Evolutionary conservation across 768 basidiomycete genomes (phyloP).

Genomic region (Lepiota venenata): DNA sequence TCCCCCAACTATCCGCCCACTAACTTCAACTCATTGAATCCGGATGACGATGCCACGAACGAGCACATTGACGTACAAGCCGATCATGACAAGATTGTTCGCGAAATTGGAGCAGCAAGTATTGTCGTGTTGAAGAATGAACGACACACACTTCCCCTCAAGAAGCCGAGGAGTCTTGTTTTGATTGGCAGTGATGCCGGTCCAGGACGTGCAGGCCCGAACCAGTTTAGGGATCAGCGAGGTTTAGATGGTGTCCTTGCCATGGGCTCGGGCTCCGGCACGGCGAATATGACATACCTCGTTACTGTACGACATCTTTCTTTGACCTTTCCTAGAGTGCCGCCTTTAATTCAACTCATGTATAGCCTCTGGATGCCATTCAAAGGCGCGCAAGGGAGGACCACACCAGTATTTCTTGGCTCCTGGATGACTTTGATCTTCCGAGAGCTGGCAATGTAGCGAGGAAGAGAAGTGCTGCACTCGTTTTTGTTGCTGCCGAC

Average conservation of each 20-base stretch:
- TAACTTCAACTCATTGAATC: constrained; percentile 71
- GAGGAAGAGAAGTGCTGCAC: constrained; percentile 53
- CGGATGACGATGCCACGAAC: constrained; percentile 50
- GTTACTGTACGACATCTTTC: constrained; percentile 56
- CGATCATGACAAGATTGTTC: constrained; percentile 64
- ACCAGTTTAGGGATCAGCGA: constrained; percentile 61
- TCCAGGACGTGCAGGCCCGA: constrained; percentile 64
- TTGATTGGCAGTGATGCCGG: constrained; percentile 65
- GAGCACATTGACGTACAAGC: constrained; percentile 64
- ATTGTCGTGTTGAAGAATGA: constrained; percentile 77
- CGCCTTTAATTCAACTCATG: neutral
- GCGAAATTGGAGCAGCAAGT: constrained; percentile 73
- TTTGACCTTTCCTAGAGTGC: neutral
- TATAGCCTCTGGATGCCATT: constrained; percentile 76
- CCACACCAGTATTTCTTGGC: constrained; percentile 63
- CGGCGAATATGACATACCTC: constrained; percentile 75
- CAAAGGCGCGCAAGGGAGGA: constrained; percentile 67
- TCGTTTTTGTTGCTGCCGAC: constrained; percentile 82
- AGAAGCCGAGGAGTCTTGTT: constrained; percentile 54
- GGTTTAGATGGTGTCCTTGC: constrained; percentile 72
- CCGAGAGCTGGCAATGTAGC: constrained; percentile 44
- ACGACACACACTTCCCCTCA: constrained; percentile 53
- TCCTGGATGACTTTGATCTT: constrained; percentile 68
- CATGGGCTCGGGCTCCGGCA: constrained; percentile 93
- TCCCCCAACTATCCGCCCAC: constrained; percentile 52